These are phyloP conservation scores for Turritis glabra DNA, from an alignment of 345 rosid genomes.

Conservation along the genomic window DNA sequence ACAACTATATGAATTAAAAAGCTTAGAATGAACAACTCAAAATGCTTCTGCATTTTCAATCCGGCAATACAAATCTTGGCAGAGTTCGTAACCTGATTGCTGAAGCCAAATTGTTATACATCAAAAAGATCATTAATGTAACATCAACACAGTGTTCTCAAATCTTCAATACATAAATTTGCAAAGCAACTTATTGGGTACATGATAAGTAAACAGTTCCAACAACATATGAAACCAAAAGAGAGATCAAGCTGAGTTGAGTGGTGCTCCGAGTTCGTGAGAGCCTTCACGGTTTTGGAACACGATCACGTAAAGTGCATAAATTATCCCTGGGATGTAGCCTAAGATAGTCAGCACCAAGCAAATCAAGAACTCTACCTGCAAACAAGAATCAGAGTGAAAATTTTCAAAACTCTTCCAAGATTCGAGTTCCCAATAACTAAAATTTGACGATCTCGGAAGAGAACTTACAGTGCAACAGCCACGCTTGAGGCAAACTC, in stretches of 20 bases:
- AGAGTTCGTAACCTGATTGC: background rate
- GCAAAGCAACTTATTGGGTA: slow-evolving; percentile 26
- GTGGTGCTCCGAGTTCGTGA: slow-evolving; percentile 77
- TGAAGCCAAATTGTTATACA: background rate
- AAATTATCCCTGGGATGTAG: slow-evolving; percentile 90
- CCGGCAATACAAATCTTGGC: no score
- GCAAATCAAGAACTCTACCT: slow-evolving; percentile 87
- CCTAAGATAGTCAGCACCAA: slow-evolving; percentile 84
- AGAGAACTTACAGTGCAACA: slow-evolving; percentile 71
- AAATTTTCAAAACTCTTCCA: background rate
- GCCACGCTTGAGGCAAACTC: slow-evolving; percentile 83
- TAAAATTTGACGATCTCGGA: background rate
- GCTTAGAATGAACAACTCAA: no score
- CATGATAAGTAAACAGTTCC: slow-evolving; percentile 1
- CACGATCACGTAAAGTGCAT: slow-evolving; percentile 85
- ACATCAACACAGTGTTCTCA: background rate
- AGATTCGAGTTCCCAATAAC: background rate
- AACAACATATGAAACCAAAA: background rate
- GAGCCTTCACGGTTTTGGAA: slow-evolving; percentile 76
- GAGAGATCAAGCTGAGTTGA: slow-evolving; percentile 37
- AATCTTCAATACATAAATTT: background rate
- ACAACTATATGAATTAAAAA: no score
- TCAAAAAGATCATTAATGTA: background rate
- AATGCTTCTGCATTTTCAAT: no score
- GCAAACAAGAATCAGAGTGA: slow-evolving; percentile 24